Conservation (phyloP, 768 basidiomycete species). For the Collybiopsis luxurians region DNA sequence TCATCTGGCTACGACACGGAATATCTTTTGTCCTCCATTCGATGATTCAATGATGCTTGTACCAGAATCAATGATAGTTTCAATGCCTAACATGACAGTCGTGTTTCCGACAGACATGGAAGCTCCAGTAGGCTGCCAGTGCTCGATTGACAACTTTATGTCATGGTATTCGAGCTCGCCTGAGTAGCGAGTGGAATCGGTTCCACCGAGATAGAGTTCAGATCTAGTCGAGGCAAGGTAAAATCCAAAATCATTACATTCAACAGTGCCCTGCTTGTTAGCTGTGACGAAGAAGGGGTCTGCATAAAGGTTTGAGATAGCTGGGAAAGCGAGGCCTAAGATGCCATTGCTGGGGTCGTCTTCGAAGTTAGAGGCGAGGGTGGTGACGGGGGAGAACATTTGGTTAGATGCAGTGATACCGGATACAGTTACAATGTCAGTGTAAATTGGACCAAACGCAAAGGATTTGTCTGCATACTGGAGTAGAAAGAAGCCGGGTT, state of each 20-base stretch:
- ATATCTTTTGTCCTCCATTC: too few species aligned
- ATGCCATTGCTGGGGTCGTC: conserved; percentile 11
- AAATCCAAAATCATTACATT: conserved; percentile 40
- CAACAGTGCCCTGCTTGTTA: conserved; percentile 25
- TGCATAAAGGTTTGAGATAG: conserved; percentile 26
- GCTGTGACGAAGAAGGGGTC: conserved; percentile 41
- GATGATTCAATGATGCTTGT: too few species aligned
- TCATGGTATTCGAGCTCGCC: conserved; percentile 33
- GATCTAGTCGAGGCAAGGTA: conserved; percentile 38
- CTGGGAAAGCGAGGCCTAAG: conserved; percentile 36
- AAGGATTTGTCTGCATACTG: conserved; percentile 42
- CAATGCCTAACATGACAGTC: conserved; percentile 10
- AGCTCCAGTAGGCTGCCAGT: conserved; percentile 21
- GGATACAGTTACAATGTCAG: conserved; percentile 40
- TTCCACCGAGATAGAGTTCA: conserved; percentile 53
- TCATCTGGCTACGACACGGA: too few species aligned
- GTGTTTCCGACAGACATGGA: conserved; percentile 13
- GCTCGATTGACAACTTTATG: conserved; percentile 18
- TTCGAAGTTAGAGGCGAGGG: conserved; percentile 25
- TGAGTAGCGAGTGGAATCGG: conserved; percentile 40
- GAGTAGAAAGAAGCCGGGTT: conserved; percentile 29
- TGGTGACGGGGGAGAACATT: conserved; percentile 33
- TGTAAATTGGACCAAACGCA: conserved; percentile 36
- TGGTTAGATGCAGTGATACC: conserved; percentile 24
- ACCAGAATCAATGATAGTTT: conserved; percentile 35